Evolutionary conservation across 768 basidiomycete species (phyloP), one percentile per base, ranked within the genome.

Genomic region (Tricholoma sp.): DNA sequence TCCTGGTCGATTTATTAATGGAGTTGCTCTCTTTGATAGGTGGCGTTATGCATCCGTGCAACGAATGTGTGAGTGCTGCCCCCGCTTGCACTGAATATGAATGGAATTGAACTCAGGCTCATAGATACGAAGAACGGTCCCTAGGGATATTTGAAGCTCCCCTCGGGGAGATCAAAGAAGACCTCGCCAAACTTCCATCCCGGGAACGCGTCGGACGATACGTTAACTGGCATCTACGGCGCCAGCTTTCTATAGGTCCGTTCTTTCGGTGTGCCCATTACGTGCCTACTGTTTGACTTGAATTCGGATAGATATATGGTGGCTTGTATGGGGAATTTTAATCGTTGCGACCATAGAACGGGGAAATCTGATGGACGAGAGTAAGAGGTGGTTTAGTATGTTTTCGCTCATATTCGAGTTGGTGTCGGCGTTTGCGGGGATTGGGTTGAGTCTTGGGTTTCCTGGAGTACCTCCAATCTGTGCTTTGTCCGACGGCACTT

Each of bases 321-420:
- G 88, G 88, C 77, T 92, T 7, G 85, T 83, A 0, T 83, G 83
- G 69, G 88, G 80, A 1, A 77, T 93, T 2, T 88, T 89, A 71
- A 63, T 87, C 12, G 75, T 91, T 43, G 83, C 86, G 47, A 84
- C 91, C 55, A 80, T 90, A 37, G 89, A 91, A 71, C 76, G 81
- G 4, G 79, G 74, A 8, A 77, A 79, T 43, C 68, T 88, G 45
- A 74, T 82, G 68, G 76, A 88, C 53, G 71, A 77, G 16, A 72
- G 71, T 5, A 81, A 82, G 60, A 77, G 79, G 32, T 88, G 83
- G 82, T 87, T 91, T 68, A 83, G 83, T 57, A 52, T 80, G 34
- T 83, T 82, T 69, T 66, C 75, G 6, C 71, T 83, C 14, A 66
- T 84, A 4, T 88, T 88, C 60, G 86, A 88, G 66, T 66, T 88